These are phyloP conservation scores for Telfairia occidentalis DNA, from an alignment of 331 rosid genomes.

Conservation along the genomic window DNA sequence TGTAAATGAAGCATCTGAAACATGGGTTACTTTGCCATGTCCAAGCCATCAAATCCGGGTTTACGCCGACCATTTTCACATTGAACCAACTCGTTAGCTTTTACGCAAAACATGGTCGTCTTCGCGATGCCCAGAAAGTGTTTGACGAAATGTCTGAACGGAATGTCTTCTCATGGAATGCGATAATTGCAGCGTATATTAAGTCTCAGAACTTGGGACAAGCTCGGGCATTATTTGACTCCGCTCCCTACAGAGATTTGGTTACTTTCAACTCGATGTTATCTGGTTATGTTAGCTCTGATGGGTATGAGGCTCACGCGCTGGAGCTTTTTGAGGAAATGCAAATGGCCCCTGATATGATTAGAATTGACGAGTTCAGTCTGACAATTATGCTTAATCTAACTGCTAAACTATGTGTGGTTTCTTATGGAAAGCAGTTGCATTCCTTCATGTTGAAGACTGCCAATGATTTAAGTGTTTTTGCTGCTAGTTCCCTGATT, in stretches of 20 bases:
- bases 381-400: slow-evolving; percentile 59
- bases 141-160: slow-evolving; percentile 59
- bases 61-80: slow-evolving; percentile 30
- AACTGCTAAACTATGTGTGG: slow-evolving; percentile 32
- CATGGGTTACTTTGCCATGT: slow-evolving; percentile 31
- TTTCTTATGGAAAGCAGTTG: slow-evolving; percentile 49
- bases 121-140: slow-evolving; percentile 44
- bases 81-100: slow-evolving; percentile 47
- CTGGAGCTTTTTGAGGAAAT: slow-evolving; percentile 37
- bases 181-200: slow-evolving; percentile 41
- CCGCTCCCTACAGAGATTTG: slow-evolving; percentile 40
- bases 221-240: slow-evolving; percentile 39
- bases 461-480: slow-evolving; percentile 34
- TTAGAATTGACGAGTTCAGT: slow-evolving; percentile 49
- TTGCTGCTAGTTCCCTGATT: slow-evolving; percentile 51
- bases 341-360: slow-evolving; percentile 30
- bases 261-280: slow-evolving; percentile 65
- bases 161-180: slow-evolving; percentile 69
- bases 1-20: slow-evolving; percentile 36
- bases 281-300: slow-evolving; percentile 38
- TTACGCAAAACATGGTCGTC: slow-evolving; percentile 30
- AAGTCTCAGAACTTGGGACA: slow-evolving; percentile 42
- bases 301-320: slow-evolving; percentile 40
- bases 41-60: slow-evolving; percentile 44
- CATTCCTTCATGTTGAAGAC: slow-evolving; percentile 73